Percentiles rank a stretch among this genome's conserved stretches.
These are phyloP conservation scores for Dalbergia cultrata DNA, from an alignment of 306 rosid genomes.

Conservation along the genomic window DNA sequence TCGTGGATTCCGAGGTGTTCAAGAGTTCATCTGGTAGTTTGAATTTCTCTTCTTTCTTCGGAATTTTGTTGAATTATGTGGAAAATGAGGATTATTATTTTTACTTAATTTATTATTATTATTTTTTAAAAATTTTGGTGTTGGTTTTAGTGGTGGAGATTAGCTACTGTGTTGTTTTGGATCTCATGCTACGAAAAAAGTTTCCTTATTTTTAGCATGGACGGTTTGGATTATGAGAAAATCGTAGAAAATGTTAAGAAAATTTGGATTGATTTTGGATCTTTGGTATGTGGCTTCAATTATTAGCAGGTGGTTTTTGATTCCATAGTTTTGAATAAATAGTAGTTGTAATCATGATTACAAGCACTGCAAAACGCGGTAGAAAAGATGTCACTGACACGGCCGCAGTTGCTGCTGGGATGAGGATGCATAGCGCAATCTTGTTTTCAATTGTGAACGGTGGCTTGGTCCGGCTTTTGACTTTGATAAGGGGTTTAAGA, in stretches of 20 bases:
- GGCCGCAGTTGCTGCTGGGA: neutral
- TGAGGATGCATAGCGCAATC: neutral
- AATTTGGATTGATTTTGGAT: neutral
- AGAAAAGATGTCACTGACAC: neutral
- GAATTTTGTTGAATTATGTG: neutral
- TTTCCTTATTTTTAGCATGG: neutral
- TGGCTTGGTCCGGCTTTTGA: neutral
- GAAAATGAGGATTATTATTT: neutral
- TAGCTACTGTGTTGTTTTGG: conserved; percentile 22
- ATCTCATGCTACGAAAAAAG: conserved; percentile 11
- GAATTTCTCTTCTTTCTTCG: neutral
- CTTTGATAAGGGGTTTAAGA: neutral
- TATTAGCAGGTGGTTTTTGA: neutral
- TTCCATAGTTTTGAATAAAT: neutral
- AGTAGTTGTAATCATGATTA: neutral
- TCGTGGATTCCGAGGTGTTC: conserved; percentile 60
- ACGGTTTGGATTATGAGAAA: conserved; percentile 48
- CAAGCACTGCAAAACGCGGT: neutral
- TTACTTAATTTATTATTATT: too few species aligned
- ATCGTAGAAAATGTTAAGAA: conserved; percentile 23
- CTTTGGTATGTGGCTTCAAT: conserved; percentile 14
- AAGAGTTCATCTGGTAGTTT: conserved; percentile 62
- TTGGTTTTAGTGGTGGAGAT: conserved; percentile 10
- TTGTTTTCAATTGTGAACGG: conserved; percentile 10
- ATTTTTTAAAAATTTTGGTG: neutral